These are phyloP conservation scores for Lentinula novae-zelandiae DNA, from an alignment of 1,284 basidiomycete species.

Conservation along the genomic window DNA sequence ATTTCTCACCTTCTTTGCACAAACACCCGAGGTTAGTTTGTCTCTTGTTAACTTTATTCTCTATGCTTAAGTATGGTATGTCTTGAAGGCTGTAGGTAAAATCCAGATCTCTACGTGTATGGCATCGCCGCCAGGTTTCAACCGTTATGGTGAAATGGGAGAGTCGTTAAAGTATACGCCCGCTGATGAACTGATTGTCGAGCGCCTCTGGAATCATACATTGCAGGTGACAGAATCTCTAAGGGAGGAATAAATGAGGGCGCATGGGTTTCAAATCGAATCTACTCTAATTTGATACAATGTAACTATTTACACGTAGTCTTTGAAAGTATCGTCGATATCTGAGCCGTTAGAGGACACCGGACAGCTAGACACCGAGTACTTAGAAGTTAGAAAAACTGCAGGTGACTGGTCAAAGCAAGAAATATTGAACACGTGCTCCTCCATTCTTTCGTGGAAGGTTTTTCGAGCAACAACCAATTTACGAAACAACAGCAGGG, in stretches of 20 bases:
- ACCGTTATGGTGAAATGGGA: slow-evolving; percentile 27
- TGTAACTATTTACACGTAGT: no score
- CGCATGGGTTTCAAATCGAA: no score
- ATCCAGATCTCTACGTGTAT: slow-evolving; percentile 26
- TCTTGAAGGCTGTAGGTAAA: slow-evolving; percentile 33
- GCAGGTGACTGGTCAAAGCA: no score
- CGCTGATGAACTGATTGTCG: slow-evolving; percentile 29
- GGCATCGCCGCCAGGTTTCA: slow-evolving; percentile 30
- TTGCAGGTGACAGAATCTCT: slow-evolving; percentile 24
- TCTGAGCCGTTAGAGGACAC: no score
- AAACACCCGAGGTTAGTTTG: slow-evolving; percentile 35
- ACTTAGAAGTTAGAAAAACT: no score
- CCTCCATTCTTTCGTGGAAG: no score
- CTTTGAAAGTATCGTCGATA: no score
- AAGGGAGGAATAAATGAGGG: neutral
- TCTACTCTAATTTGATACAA: no score
- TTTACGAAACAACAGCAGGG: no score
- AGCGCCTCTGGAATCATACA: slow-evolving; percentile 47
- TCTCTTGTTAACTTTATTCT: slow-evolving; percentile 20
- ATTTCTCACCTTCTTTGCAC: slow-evolving; percentile 13
- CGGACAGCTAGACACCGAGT: no score
- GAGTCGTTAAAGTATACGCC: slow-evolving; percentile 27
- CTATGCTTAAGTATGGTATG: neutral
- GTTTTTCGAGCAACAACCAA: no score
- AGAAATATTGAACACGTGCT: no score